phyloP scores from a whole-genome alignment of 106 monocot species.

The Allium cepa region DNA sequence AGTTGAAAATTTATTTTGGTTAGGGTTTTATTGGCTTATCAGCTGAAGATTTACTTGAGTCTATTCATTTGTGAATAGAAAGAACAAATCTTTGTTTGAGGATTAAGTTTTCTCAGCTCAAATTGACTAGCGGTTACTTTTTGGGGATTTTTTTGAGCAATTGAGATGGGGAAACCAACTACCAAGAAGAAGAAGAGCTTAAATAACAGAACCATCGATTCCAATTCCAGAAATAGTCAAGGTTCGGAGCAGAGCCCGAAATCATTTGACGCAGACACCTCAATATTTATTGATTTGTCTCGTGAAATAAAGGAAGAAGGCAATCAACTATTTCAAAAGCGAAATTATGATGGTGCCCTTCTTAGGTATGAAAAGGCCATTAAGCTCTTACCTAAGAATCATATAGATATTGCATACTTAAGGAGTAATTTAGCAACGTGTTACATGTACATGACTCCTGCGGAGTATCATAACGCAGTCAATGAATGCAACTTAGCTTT shows the following conservation, averaged over 20 bases:
- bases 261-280: slow-evolving; percentile 50
- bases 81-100: background rate
- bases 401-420: slow-evolving; percentile 56
- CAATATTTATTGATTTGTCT: slow-evolving; percentile 73
- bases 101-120: background rate
- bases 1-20: background rate
- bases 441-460: slow-evolving; percentile 77
- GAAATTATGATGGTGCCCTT: slow-evolving; percentile 73
- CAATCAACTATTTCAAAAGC: slow-evolving; percentile 66
- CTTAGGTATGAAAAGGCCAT: slow-evolving; percentile 83
- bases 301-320: slow-evolving; percentile 77
- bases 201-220: slow-evolving; percentile 13
- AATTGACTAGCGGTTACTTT: background rate
- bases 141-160: background rate
- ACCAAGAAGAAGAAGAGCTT: slow-evolving; percentile 60
- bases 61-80: background rate
- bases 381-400: slow-evolving; percentile 70
- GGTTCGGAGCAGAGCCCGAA: slow-evolving; percentile 26
- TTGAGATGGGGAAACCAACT: slow-evolving; percentile 74
- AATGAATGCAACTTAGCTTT: slow-evolving; percentile 79
- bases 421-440: slow-evolving; percentile 77
- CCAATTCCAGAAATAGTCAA: slow-evolving; percentile 21
- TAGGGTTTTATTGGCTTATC: background rate
- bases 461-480: slow-evolving; percentile 56
- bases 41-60: background rate